Evolutionary conservation across 1,284 basidiomycete species (phyloP), one percentile per base, ranked within the genome.

Genomic region (Ganoderma boninense): DNA sequence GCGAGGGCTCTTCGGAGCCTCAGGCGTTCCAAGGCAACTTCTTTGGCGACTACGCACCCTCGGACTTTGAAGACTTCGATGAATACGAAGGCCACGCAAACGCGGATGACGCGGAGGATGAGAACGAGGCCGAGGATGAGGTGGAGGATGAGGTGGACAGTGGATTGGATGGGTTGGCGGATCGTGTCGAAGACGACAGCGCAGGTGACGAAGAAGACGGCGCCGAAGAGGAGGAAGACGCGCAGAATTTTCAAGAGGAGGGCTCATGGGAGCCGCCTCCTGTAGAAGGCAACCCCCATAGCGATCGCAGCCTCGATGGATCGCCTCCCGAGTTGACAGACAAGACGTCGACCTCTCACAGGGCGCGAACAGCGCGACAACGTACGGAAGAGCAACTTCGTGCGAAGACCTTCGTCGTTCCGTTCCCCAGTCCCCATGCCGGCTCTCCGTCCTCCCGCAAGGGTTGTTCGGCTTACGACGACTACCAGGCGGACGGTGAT

Each of bases 11-110:
- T n/a, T n/a, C n/a, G n/a, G n/a, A 43, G 11, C 44, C 44, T 20
- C 2, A 44, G 14, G 1, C 54, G 23, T 66, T 66, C 16, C 35
- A 60, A 23, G 57, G 65, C 10, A 57, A 66, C 14, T 46, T 29
- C 29, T 66, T 60, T 7, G 65, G 65, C 23, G 43, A 32, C 18
- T 61, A 66, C 38, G 29, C 38, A 8, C 65, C 56, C 0, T 14
- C 6, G 0, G 42, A 60, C 13, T 66, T 59, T 5, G 64, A 65
- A 4, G 52, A 65, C 38, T 52, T 18, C 20, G 52, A 65, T 20
- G 23, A 54, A 5, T 35, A 40, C 16, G 23, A 49, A n/a, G n/a
- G n/a, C n/a, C n/a, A n/a, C n/a, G n/a, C n/a, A n/a, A n/a, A n/a
- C n/a, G n/a, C n/a, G n/a, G n/a, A n/a, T n/a, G n/a, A n/a, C n/a